Evolutionary conservation across 73 alveolate species (phyloP), one percentile per base, ranked within the genome.

Genomic region (Uronychia binucleata): DNA sequence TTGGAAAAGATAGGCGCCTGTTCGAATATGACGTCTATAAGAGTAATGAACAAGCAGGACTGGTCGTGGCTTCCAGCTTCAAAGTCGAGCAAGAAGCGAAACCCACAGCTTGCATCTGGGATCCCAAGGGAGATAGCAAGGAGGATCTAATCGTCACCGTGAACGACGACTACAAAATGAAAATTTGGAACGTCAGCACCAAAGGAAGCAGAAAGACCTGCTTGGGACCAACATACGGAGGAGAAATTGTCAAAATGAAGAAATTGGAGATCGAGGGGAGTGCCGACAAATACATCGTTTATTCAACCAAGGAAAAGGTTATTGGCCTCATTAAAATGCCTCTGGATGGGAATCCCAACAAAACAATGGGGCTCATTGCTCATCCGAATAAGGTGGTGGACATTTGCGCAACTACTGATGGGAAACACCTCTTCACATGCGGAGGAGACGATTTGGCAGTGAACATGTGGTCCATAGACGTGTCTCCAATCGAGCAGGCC

Each of bases 201-300:
- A 87, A 84, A 79, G 93, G 90, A 35, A 91, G 98, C 78, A 96
- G 97, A 81, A 96, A 95, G 83, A 98, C 99, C 1, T 97, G 99
- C 74, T 94, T 98, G 31, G 99, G 99, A 29, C 99, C 99, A 0
- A 94, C 99, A 31, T 98, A 94, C 87, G 99, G 99, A 33, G 99
- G 99, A 14, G 98, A 98, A 28, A 96, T 98, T 5, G 94, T 85
- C 59, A 96, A 94, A 57, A 94, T 96, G 87, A 91, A 91, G 86
- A 94, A 92, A 82, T 84, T 96, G 78, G 93, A 94, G 86, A 85
- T 93, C 77, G 95, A 97, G 77, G 92, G 96, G 0, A 91, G 90
- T 32, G 88, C 96, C 28, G 98, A 94, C 79, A 93, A 95, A 85
- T 95, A 83, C 90, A 78, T 95, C 0, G 96, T 98, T 28, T 98